Evolutionary conservation across 2,329 filamentous ascomycete genomes (phyloP).

Genomic region (Colletotrichum tofieldiae): DNA sequence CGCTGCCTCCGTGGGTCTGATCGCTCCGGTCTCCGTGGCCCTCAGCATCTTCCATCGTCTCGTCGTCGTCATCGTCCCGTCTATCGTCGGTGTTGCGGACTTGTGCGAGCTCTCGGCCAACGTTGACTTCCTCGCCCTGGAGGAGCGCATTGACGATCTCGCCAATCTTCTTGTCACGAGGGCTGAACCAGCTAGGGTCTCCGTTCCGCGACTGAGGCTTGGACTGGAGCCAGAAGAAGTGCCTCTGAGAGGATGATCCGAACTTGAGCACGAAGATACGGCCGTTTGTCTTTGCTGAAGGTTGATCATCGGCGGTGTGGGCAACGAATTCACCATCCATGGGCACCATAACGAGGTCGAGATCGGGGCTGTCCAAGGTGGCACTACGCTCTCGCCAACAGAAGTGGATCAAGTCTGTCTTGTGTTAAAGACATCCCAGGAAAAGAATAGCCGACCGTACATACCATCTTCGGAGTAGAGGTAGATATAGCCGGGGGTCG

Average conservation of each 20-base stretch:
- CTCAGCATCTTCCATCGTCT: constrained; percentile 85
- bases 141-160: constrained; percentile 88
- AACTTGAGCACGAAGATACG: constrained; percentile 96
- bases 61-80: constrained; percentile 76
- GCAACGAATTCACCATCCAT: constrained; percentile 89
- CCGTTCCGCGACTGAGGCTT: constrained; percentile 81
- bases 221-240: constrained; percentile 97
- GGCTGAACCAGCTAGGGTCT: constrained; percentile 85
- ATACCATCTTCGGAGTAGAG: constrained; percentile 91
- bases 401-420: constrained; percentile 88
- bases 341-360: constrained; percentile 96
- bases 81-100: constrained; percentile 68
- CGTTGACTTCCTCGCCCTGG: constrained; percentile 90
- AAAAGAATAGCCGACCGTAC: constrained; percentile 45
- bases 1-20: constrained; percentile 74
- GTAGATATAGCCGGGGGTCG: constrained; percentile 89
- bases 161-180: constrained; percentile 88
- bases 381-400: constrained; percentile 91
- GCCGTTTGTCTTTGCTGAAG: constrained; percentile 81
- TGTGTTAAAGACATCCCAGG: constrained; percentile 5
- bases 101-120: constrained; percentile 79
- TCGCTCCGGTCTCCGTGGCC: constrained; percentile 73
- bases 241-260: constrained; percentile 88
- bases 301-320: constrained; percentile 72
- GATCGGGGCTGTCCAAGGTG: constrained; percentile 79